phyloP scores from a whole-genome alignment of 2,329 filamentous ascomycete genomes.

The Paraphaeosphaeria minitans region DNA sequence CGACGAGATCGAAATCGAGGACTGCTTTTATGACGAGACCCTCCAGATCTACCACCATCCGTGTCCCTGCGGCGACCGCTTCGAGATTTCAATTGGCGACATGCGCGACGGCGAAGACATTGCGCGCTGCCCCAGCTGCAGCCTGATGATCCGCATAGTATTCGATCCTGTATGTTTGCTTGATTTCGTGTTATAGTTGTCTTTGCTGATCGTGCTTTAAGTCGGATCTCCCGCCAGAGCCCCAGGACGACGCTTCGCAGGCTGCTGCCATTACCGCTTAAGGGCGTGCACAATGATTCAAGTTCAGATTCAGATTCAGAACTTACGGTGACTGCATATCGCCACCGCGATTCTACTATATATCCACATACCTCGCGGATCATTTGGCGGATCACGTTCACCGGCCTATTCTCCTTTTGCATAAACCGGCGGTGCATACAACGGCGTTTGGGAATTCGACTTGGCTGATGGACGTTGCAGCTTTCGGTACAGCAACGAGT shows the following conservation, averaged over 20 bases:
- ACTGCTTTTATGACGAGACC: slow-evolving; percentile 89
- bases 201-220: slow-evolving; percentile 19
- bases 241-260: slow-evolving; percentile 28
- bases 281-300: not conserved
- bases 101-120: slow-evolving; percentile 89
- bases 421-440: slow-evolving; percentile 24
- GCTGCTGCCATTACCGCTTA: slow-evolving; percentile 33
- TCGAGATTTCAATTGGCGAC: slow-evolving; percentile 86
- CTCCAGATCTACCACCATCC: slow-evolving; percentile 94
- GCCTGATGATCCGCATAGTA: slow-evolving; percentile 93
- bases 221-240: slow-evolving; percentile 40
- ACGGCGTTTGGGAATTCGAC: not conserved
- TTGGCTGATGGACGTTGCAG: not conserved
- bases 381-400: not conserved
- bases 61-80: slow-evolving; percentile 95
- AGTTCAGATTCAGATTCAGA: too few relatives aligned
- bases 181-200: not conserved
- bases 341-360: not conserved
- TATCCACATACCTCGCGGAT: not conserved
- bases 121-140: slow-evolving; percentile 96
- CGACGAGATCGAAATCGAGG: slow-evolving; percentile 98
- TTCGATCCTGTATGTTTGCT: slow-evolving; percentile 74
- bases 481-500: not conserved
- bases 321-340: not conserved
- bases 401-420: slow-evolving; percentile 13